These are phyloP conservation scores for Entomortierella lignicola DNA, from an alignment of 192 early-diverging fungal genomes.

Conservation along the genomic window DNA sequence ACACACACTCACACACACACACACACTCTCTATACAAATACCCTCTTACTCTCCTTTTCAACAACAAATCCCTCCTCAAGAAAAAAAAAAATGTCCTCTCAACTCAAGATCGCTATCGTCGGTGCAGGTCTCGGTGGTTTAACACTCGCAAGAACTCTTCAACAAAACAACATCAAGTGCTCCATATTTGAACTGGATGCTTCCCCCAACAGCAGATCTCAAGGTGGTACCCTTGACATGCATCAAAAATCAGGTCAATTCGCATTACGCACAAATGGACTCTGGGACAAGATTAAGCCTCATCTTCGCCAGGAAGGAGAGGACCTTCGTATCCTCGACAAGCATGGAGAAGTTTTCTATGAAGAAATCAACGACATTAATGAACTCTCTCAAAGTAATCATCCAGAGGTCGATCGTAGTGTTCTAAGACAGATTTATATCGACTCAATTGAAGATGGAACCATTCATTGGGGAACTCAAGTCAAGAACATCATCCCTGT, in stretches of 20 bases:
- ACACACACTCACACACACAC: no score
- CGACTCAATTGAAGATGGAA: constrained; percentile 48
- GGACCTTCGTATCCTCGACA: constrained; percentile 43
- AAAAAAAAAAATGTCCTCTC: constrained; percentile 13
- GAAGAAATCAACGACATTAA: no score
- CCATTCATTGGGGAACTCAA: constrained; percentile 52
- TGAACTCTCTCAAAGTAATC: no score
- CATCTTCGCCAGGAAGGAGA: constrained; percentile 55
- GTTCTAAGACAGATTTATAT: constrained; percentile 24
- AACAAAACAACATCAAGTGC: constrained; percentile 35
- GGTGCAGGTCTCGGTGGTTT: constrained; percentile 59
- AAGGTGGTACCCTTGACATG: no score
- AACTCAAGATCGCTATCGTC: constrained; percentile 33
- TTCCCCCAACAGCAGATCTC: no score
- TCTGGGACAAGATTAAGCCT: constrained; percentile 43
- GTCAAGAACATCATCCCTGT: constrained; percentile 19
- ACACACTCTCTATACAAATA: no score
- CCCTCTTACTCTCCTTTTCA: no score
- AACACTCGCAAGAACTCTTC: constrained; percentile 54
- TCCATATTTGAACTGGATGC: constrained; percentile 54
- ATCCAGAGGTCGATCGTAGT: no score
- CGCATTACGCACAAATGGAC: constrained; percentile 33
- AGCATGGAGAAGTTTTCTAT: not conserved
- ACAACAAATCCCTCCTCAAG: no score
- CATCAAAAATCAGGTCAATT: not conserved